Evolutionary conservation across 495 filamentous ascomycete genomes (phyloP), one percentile per base, ranked within the genome.

Genomic region (Hypoxylon lienhwacheense): DNA sequence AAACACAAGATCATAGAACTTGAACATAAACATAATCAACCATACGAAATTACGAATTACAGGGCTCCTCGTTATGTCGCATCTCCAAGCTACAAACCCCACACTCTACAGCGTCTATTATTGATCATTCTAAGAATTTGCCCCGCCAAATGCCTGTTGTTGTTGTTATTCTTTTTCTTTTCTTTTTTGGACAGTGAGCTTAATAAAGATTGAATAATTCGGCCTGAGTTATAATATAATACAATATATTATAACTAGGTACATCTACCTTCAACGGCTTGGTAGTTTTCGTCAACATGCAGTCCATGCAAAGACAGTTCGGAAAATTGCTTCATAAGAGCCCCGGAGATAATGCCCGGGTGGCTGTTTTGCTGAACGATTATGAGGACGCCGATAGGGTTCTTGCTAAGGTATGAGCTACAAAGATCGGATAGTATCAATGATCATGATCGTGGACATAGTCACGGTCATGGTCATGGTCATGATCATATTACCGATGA

Each of bases 381-480:
- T 95, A 91, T 65, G 86, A 91, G 47, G 86, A 93, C 64, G 87
- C 85, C 1, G 88, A 96, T 67, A 85, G 81, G 52, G 80, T 91
- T 60, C 77, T 96, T 35, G 78, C 80, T 56, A 82, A 83, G 75
- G 89, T 90, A 74, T 20, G 72, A 53, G 11, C 21, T 28, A 31
- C n/a, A 32, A 19, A 46, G 4, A 6, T 3, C 7, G 20, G 4
- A 22, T 37, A 24, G n/a, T n/a, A n/a, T n/a, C n/a, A n/a, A n/a
- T n/a, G n/a, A n/a, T n/a, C n/a, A n/a, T n/a, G n/a, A n/a, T n/a
- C n/a, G n/a, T n/a, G n/a, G n/a, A n/a, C n/a, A n/a, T n/a, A n/a
- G n/a, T n/a, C n/a, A n/a, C n/a, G n/a, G n/a, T n/a, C n/a, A n/a
- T n/a, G n/a, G n/a, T n/a, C n/a, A n/a, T n/a, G n/a, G n/a, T n/a